Percentiles rank a stretch among this genome's conserved stretches.
phyloP scores from a whole-genome alignment of 2,329 filamentous ascomycete genomes.

The Cytospora mali region DNA sequence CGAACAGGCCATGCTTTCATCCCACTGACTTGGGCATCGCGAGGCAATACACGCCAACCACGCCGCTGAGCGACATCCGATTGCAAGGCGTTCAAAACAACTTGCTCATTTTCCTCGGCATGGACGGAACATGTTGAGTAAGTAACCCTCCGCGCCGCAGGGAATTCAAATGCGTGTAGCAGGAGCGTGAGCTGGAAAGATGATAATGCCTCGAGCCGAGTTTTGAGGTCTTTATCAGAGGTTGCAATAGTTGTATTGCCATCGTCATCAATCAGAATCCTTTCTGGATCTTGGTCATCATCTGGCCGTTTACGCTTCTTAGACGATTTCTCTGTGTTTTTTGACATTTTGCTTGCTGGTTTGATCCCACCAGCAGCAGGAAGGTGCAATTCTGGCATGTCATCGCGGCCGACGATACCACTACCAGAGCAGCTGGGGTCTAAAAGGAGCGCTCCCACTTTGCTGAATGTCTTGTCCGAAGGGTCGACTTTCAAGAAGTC shows the following conservation, averaged over 20 bases:
- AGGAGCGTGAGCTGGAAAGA: constrained; percentile 82
- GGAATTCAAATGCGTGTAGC: constrained; percentile 82
- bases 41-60: constrained; percentile 77
- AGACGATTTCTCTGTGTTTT: constrained; percentile 28
- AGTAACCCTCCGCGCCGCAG: constrained; percentile 72
- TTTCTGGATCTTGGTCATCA: constrained; percentile 34
- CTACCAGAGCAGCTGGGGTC: constrained; percentile 96
- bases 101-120: constrained; percentile 83
- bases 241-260: constrained; percentile 54
- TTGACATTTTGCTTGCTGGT: constrained; percentile 26
- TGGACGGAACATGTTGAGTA: constrained; percentile 96
- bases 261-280: constrained; percentile 57
- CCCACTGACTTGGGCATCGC: constrained; percentile 74
- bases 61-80: constrained; percentile 66
- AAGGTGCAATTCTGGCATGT: constrained; percentile 69
- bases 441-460: constrained; percentile 81
- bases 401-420: constrained; percentile 88
- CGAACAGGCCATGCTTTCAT: constrained; percentile 75
- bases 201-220: constrained; percentile 73
- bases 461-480: constrained; percentile 57
- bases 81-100: constrained; percentile 71
- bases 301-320: constrained; percentile 52
- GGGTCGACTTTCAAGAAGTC: constrained; percentile 84
- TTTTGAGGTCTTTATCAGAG: constrained; percentile 59
- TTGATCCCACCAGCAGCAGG: constrained; percentile 39